These are phyloP conservation scores for Scedosporium boydii DNA, from an alignment of 2,329 filamentous ascomycete species.

Conservation along the genomic window DNA sequence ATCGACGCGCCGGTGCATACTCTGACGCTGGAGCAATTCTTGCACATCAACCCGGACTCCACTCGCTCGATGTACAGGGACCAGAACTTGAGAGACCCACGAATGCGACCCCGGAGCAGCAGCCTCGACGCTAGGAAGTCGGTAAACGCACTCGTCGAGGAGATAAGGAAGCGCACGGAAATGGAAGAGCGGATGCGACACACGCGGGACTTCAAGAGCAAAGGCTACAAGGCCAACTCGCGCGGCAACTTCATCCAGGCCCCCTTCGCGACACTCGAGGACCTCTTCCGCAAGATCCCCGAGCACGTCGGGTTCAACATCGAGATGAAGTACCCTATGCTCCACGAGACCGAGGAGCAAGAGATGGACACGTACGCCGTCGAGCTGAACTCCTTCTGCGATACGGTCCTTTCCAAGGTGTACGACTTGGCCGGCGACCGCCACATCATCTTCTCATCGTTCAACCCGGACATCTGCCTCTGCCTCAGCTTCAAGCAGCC, in stretches of 20 bases:
- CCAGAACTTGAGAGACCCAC: conserved; percentile 8
- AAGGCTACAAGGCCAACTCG: conserved; percentile 92
- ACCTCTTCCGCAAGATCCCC: conserved; percentile 80
- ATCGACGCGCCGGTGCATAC: conserved; percentile 96
- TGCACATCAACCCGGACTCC: conserved; percentile 64
- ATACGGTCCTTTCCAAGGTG: conserved; percentile 81
- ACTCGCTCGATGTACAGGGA: conserved; percentile 5
- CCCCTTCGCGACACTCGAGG: conserved; percentile 89
- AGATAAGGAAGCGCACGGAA: conserved; percentile 30
- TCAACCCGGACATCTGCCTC: conserved; percentile 95
- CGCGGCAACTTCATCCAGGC: conserved; percentile 92
- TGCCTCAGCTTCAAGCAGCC: conserved; percentile 95
- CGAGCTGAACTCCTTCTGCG: conserved; percentile 92
- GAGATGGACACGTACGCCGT: conserved; percentile 96
- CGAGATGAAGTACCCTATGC: conserved; percentile 98
- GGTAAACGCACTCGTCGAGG: conserved; percentile 33
- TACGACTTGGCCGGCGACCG: conserved; percentile 74
- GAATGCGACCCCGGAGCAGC: conserved; percentile 20
- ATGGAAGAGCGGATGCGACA: conserved; percentile 88
- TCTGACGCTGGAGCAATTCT: conserved; percentile 87
- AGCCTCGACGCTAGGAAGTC: conserved; percentile 28
- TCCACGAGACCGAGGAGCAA: conserved; percentile 87
- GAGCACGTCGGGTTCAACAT: conserved; percentile 90
- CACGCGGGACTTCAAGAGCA: conserved; percentile 86
- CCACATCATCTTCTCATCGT: conserved; percentile 95